Conservation (phyloP, 352 stramenopile genomes). For the Pythium grandisporangium region DNA sequence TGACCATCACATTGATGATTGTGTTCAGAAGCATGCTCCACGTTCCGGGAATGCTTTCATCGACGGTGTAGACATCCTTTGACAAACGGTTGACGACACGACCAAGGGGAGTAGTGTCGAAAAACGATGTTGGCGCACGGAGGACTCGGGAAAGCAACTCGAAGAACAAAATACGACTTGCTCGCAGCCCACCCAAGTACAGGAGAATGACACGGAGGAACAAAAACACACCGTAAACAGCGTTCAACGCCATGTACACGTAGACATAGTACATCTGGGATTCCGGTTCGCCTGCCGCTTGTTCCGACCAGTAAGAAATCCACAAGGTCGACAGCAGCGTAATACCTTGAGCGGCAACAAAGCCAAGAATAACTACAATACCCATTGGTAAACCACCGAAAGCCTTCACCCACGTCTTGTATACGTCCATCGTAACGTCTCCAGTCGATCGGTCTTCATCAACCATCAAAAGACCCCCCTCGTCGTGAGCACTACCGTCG, state of each 20-base stretch:
- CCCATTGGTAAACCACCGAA: constrained; percentile 45
- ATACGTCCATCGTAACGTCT: constrained; percentile 60
- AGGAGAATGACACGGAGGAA: constrained; percentile 52
- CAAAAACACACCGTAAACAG: constrained; percentile 36
- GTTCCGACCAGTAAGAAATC: constrained; percentile 92
- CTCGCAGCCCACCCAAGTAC: constrained; percentile 39
- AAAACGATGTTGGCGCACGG: constrained; percentile 63
- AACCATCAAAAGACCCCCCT: constrained; percentile 37
- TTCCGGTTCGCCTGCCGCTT: constrained; percentile 34
- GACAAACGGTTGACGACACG: constrained; percentile 65
- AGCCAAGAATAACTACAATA: constrained; percentile 41
- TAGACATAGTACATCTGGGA: constrained; percentile 77
- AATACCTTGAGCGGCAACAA: constrained; percentile 36
- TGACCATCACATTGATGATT: not conserved
- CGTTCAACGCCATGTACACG: constrained; percentile 76
- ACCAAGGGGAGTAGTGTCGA: constrained; percentile 63
- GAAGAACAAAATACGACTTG: constrained; percentile 36
- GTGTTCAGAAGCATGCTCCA: constrained; percentile 10
- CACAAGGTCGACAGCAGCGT: constrained; percentile 68
- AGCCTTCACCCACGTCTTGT: constrained; percentile 51
- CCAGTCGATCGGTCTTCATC: constrained; percentile 70
- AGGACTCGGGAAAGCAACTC: constrained; percentile 44
- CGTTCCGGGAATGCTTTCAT: constrained; percentile 39
- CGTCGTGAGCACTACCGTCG: constrained; percentile 26
- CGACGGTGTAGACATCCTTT: constrained; percentile 58